A percentile compares a stretch with the other conserved stretches of the same genome.
These are phyloP conservation scores for Closterium sp. DNA, from an alignment of 139 green algal species.

Conservation along the genomic window DNA sequence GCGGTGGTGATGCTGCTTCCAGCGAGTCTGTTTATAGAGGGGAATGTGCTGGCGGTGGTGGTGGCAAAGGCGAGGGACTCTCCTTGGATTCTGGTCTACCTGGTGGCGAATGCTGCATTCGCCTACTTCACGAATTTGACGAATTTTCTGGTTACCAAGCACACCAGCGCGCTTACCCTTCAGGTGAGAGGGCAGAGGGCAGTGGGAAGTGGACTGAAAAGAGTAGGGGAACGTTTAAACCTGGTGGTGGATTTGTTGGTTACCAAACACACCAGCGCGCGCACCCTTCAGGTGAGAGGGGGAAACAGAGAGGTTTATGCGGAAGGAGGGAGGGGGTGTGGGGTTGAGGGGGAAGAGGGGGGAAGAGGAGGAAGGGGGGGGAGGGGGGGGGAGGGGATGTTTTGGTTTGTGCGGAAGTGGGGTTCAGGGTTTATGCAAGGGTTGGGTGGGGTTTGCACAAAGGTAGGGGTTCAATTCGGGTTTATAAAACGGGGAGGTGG, in stretches of 20 bases:
- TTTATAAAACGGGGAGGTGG: too few species aligned
- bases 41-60: slow-evolving; percentile 19
- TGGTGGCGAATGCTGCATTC: slow-evolving; percentile 75
- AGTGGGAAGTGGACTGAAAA: too few species aligned
- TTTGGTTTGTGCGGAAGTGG: too few species aligned
- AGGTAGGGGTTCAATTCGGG: too few species aligned
- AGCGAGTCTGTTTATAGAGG: slow-evolving; percentile 71
- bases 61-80: not conserved
- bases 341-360: too few species aligned
- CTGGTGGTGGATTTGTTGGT: not conserved
- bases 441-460: too few species aligned
- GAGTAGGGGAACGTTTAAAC: too few species aligned
- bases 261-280: not conserved
- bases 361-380: too few species aligned
- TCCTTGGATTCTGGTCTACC: slow-evolving; percentile 55
- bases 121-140: slow-evolving; percentile 93
- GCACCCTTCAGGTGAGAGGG: not conserved
- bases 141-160: slow-evolving; percentile 95
- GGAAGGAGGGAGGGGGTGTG: too few species aligned
- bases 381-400: too few species aligned
- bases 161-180: slow-evolving; percentile 87
- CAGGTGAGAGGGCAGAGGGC: slow-evolving; percentile 62
- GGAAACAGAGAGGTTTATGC: too few species aligned
- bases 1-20: slow-evolving; percentile 70
- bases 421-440: too few species aligned